A percentile compares a stretch with the other conserved stretches of the same genome.
Evolutionary conservation across 2,329 filamentous ascomycete species (phyloP).

Genomic region (Leptographium flavum): DNA sequence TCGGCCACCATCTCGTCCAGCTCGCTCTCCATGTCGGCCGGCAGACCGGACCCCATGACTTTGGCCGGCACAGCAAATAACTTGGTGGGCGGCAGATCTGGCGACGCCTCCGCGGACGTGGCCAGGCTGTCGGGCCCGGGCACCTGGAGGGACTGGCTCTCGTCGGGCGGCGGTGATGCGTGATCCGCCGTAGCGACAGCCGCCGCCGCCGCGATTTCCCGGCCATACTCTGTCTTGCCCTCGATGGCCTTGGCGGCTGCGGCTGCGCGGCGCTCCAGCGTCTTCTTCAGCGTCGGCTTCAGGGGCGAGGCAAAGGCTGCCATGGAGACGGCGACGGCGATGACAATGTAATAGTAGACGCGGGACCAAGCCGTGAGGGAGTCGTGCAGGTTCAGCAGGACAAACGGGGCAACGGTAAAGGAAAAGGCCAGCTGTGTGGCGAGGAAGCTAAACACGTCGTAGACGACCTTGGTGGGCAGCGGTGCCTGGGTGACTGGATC

Average conservation of each 20-base stretch:
- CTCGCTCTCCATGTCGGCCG: constrained; percentile 60
- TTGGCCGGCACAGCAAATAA: constrained; percentile 3
- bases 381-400: constrained; percentile 59
- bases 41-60: constrained; percentile 40
- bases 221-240: no score
- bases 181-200: no score
- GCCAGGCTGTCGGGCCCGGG: neutral
- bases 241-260: constrained; percentile 16
- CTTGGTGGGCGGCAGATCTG: constrained; percentile 7
- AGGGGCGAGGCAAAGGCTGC: constrained; percentile 69
- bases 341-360: constrained; percentile 76
- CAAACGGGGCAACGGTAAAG: constrained; percentile 73
- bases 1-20: constrained; percentile 67
- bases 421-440: constrained; percentile 35
- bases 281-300: constrained; percentile 43
- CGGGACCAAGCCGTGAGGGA: constrained; percentile 67
- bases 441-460: constrained; percentile 42
- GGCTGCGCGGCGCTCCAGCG: constrained; percentile 42
- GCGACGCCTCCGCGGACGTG: neutral
- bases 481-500: constrained; percentile 58
- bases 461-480: constrained; percentile 54
- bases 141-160: neutral
- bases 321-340: constrained; percentile 51
- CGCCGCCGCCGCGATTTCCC: no score
- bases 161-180: neutral